A percentile compares a stretch with the other conserved stretches of the same genome.
phyloP scores from a whole-genome alignment of 2,329 filamentous ascomycete species.

The Aspergillus texensis region DNA sequence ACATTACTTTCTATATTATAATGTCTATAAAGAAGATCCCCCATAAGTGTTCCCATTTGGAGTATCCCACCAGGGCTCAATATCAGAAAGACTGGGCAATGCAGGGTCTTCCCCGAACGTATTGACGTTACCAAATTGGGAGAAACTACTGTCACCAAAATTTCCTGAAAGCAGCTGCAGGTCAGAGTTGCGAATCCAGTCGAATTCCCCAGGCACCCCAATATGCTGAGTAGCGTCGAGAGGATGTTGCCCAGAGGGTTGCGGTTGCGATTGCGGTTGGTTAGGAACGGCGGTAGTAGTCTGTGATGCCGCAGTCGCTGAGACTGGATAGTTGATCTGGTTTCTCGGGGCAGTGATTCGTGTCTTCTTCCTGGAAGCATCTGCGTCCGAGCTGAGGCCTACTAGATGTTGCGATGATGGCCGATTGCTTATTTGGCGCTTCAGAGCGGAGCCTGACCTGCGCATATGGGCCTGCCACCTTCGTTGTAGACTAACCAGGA shows the following conservation, averaged over 20 bases:
- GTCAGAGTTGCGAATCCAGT: slow-evolving; percentile 35
- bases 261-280: slow-evolving; percentile 10
- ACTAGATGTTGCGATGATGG: slow-evolving; percentile 16
- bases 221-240: slow-evolving; percentile 15
- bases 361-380: slow-evolving; percentile 28
- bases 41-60: slow-evolving; percentile 20
- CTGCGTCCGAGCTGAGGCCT: slow-evolving; percentile 8
- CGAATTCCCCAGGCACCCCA: slow-evolving; percentile 23
- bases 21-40: slow-evolving; percentile 22
- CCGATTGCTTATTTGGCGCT: slow-evolving; percentile 32
- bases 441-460: slow-evolving; percentile 30
- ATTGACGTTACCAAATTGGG: slow-evolving; percentile 18
- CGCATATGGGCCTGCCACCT: slow-evolving; percentile 42
- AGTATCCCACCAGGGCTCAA: slow-evolving; percentile 38
- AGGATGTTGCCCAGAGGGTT: neutral
- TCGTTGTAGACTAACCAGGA: slow-evolving; percentile 41
- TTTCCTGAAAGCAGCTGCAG: slow-evolving; percentile 28
- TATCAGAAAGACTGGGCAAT: slow-evolving; percentile 27
- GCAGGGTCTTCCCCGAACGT: slow-evolving; percentile 14
- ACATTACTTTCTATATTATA: neutral
- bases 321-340: slow-evolving; percentile 7
- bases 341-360: slow-evolving; percentile 17
- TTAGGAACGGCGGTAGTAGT: neutral
- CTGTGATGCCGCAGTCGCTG: slow-evolving; percentile 5
- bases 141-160: slow-evolving; percentile 21